Base-by-base conservation (phyloP, 169 alveolate genomes). In the Plasmodium malariae region DNA sequence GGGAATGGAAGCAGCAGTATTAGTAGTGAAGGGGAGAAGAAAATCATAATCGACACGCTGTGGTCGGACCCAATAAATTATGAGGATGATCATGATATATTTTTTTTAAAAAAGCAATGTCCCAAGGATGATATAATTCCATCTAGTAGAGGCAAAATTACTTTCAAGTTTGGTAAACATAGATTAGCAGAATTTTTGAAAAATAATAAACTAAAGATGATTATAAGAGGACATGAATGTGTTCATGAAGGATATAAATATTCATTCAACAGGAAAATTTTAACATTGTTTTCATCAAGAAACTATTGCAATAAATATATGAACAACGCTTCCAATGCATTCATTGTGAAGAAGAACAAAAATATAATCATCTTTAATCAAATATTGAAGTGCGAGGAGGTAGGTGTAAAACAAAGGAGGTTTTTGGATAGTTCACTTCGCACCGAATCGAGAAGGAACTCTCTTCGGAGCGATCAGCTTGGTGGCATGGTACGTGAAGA, bases 161-260 rank as follows among this genome's bases (percentile, higher is more conserved):
- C 97, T n/a, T 98, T 97, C 0, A 97, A 96, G 87, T 97, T 96
- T 83, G 99, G 99, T 0, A 98, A 98, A 19, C 97, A 96, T 73
- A 95, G 97, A 73, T 97, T 97, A 0, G 92, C 95, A 26, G 67
- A 88, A 24, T 97, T 97, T 91, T 69, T 97, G 30, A 91, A 94
- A 49, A 93, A 89, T 49, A 97, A 97, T 78, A 94, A 95, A 76
- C 94, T 95, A 28, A 92, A 94, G 30, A 78, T 94, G 85, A 95
- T 97, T 49, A 93, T 97, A 45, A 92, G 99, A 73, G 99, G 98
- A 12, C 98, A 97, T 88, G 99, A 97, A 89, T 97, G 99, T 90
- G 98, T 97, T 12, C 96, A 96, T 95, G 99, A 97, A 88, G 99
- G 99, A 2, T 97, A 96, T 91, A 98, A 97, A 87, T 94, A 98